These are phyloP conservation scores for Ustilago sp. DNA, from an alignment of 1,284 basidiomycete genomes.

Conservation along the genomic window DNA sequence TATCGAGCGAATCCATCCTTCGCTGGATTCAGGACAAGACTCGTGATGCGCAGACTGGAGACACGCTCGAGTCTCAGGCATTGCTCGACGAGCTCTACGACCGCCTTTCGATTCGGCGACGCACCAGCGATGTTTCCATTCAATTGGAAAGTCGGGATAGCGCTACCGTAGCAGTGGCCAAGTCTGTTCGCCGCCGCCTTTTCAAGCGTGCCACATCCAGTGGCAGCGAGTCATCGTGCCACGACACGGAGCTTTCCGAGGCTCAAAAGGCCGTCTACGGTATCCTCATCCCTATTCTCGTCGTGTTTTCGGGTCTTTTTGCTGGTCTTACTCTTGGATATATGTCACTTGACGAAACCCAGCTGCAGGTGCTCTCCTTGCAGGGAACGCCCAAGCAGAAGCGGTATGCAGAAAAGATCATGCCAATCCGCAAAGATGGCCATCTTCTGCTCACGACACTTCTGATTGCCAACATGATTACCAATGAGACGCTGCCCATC, in stretches of 20 bases:
- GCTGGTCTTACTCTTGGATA: conserved; percentile 86
- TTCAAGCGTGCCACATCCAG: conserved; percentile 38
- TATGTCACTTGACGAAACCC: conserved; percentile 92
- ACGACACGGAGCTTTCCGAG: conserved; percentile 29
- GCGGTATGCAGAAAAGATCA: conserved; percentile 83
- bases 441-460: conserved; percentile 68
- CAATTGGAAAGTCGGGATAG: not conserved
- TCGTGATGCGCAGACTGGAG: not conserved
- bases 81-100: conserved; percentile 44
- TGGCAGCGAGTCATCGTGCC: conserved; percentile 8
- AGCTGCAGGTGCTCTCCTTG: conserved; percentile 85
- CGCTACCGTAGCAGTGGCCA: not conserved
- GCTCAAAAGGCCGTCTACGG: conserved; percentile 58
- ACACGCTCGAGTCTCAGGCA: conserved; percentile 10
- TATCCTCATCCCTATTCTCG: conserved; percentile 74
- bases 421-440: conserved; percentile 79
- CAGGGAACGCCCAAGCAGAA: conserved; percentile 86
- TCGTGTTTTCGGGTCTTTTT: conserved; percentile 75
- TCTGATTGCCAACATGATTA: conserved; percentile 69
- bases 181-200: conserved; percentile 22
- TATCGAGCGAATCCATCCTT: conserved; percentile 14
- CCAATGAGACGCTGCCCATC: conserved; percentile 79
- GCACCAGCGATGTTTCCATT: conserved; percentile 3
- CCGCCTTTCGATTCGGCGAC: conserved; percentile 29
- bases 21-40: conserved; percentile 31